phyloP scores from a whole-genome alignment of 2,329 filamentous ascomycete species.

The Penicillium brevicompactum region DNA sequence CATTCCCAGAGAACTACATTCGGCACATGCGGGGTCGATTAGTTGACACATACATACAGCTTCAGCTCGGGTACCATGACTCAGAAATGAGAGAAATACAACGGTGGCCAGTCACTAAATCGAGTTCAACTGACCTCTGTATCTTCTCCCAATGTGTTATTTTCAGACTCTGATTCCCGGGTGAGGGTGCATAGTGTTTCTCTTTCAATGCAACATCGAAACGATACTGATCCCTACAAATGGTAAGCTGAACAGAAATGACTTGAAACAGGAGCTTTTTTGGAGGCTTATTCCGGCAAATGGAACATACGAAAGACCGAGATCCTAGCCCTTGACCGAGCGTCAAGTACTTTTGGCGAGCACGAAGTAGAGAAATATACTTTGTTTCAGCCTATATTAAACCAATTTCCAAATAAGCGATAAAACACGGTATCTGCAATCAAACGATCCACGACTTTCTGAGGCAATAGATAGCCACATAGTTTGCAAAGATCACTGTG shows the following conservation, averaged over 20 bases:
- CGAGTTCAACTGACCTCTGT: conserved; percentile 4
- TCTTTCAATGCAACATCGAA: conserved; percentile 17
- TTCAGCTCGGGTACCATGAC: conserved; percentile 1
- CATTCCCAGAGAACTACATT: conserved; percentile 3
- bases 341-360: background rate
- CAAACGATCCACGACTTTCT: conserved; percentile 8
- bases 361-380: background rate
- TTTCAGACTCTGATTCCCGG: background rate
- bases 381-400: background rate
- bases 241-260: background rate
- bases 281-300: background rate
- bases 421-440: background rate
- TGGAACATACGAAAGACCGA: background rate
- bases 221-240: conserved; percentile 1
- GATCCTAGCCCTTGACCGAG: background rate
- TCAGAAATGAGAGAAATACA: background rate
- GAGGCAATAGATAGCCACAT: background rate
- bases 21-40: background rate
- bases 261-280: background rate
- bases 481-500: background rate
- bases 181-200: conserved; percentile 9
- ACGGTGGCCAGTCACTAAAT: background rate
- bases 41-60: background rate
- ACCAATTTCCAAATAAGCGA: background rate
- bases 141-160: background rate